Percentiles rank a stretch among this genome's conserved stretches.
phyloP scores from a whole-genome alignment of 176 grass and related monocot genomes.

The Zizania latifolia region DNA sequence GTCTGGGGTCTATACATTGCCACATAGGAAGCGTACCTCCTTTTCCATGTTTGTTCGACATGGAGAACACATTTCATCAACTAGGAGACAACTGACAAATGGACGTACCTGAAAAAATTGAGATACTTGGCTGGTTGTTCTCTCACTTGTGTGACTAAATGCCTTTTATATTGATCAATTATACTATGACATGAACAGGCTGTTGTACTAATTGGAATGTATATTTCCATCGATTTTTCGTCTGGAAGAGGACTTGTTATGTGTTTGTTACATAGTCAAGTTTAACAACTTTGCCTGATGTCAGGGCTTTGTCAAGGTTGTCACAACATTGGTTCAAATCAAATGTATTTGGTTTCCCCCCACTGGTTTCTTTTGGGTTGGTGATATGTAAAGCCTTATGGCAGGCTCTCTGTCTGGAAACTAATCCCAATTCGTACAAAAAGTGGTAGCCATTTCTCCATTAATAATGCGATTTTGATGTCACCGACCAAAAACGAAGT shows the following conservation, averaged over 20 bases:
- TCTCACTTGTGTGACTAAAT: neutral
- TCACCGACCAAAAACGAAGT: constrained; percentile 26
- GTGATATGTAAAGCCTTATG: constrained; percentile 41
- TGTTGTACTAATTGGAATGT: neutral
- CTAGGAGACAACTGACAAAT: constrained; percentile 22
- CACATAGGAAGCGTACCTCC: constrained; percentile 11
- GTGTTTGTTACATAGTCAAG: constrained; percentile 29
- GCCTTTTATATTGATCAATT: constrained; percentile 20
- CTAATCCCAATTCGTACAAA: constrained; percentile 42
- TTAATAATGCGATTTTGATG: constrained; percentile 35
- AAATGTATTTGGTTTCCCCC: constrained; percentile 28
- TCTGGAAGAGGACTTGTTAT: constrained; percentile 11
- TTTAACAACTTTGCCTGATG: constrained; percentile 30
- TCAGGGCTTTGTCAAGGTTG: constrained; percentile 20
- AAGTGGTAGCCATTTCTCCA: constrained; percentile 31
- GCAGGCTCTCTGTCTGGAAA: constrained; percentile 32
- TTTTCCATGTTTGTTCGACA: constrained; percentile 24
- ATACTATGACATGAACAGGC: constrained; percentile 37
- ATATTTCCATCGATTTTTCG: constrained; percentile 18
- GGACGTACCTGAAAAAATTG: constrained; percentile 23
- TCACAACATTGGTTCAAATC: constrained; percentile 3
- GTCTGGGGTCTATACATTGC: constrained; percentile 26
- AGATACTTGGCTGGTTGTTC: constrained; percentile 7
- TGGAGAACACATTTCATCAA: constrained; percentile 21
- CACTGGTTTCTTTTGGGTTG: constrained; percentile 13